Percentiles rank a stretch among this genome's conserved stretches.
Conservation (phyloP, 176 grass and related monocot species). For the Bothriochloa decipiens region DNA sequence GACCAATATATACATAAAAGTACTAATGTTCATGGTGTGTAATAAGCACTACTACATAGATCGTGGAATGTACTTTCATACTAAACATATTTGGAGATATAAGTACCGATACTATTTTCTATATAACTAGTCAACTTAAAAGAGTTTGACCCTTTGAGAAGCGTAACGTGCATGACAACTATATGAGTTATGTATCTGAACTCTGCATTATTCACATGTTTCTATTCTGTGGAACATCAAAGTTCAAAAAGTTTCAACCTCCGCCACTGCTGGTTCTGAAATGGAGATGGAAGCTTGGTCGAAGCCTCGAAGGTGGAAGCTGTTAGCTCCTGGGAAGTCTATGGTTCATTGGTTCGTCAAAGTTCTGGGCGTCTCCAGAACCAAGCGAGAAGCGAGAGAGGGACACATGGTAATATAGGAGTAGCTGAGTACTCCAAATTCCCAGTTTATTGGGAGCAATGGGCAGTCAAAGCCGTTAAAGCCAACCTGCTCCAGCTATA, state of each 20-base stretch:
- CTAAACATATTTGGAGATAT: not conserved
- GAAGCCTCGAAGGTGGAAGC: not conserved
- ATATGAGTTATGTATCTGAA: not conserved
- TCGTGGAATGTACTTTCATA: not conserved
- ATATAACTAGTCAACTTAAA: no score
- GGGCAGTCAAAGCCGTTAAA: not conserved
- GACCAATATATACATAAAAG: not conserved
- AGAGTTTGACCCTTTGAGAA: not conserved
- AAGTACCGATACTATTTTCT: not conserved
- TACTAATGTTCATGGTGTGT: not conserved
- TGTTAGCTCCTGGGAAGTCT: not conserved
- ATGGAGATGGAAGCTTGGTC: not conserved
- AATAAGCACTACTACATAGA: no score
- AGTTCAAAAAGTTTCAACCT: not conserved
- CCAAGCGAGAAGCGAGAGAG: not conserved
- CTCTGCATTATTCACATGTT: not conserved
- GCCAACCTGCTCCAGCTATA: not conserved
- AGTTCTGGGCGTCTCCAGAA: not conserved
- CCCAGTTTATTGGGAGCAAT: not conserved
- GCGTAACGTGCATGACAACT: no score
- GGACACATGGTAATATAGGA: not conserved
- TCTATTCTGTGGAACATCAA: not conserved
- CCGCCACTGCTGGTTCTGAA: not conserved
- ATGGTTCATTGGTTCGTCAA: not conserved
- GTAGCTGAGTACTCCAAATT: no score